Base-by-base conservation (phyloP, 164 flowering plant genomes). In the Litsea cubeba region DNA sequence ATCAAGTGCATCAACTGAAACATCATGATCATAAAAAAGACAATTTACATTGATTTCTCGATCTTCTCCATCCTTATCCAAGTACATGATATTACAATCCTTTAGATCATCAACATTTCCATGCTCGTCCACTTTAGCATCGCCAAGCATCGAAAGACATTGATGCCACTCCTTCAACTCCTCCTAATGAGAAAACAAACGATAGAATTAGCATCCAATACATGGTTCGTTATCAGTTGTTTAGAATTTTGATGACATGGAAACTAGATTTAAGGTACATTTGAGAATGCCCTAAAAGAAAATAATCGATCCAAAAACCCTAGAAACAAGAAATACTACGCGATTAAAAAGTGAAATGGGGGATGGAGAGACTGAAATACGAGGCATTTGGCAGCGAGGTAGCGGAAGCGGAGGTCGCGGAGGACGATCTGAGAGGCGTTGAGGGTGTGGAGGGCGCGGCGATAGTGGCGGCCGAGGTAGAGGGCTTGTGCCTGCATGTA, bases 361-460 rank as follows among this genome's bases (percentile, higher is more conserved):
- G 46, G 2, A 40, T 40, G 46, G 11, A 40, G 11, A 7, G 46
- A 40, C 7, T 40, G 46, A 40, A 84, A 76, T 70, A 92, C 98
- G 51, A 96, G 89, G 82, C 98, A 96, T 77, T 96, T 94, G 78
- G 98, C 99, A 8, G 98, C 98, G n/a, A 96, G 97, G 84, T 92
- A 96, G 22, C 97, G 91, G 67, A 93, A 94, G 0, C 94, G 94
- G 76, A 91, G 97, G 76, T 93, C 98, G 18, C 94, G 94, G 77
- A 86, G 89, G 71, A 92, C 89, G 76, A 92, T 86, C 70, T 89
- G 86, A 23, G 97, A 93, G 77, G 97, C 88, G 69, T 89, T 88
- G 75, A 96, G 95, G 75, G 94, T 92, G 83, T 93, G 85, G 72
- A 78, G 78, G 49, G 85, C 85, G 25, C 83, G 83, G 73, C 77